Percentiles rank a stretch among this genome's conserved stretches.
phyloP scores from a whole-genome alignment of 2,329 filamentous ascomycete species.

The Diplodia mutila region DNA sequence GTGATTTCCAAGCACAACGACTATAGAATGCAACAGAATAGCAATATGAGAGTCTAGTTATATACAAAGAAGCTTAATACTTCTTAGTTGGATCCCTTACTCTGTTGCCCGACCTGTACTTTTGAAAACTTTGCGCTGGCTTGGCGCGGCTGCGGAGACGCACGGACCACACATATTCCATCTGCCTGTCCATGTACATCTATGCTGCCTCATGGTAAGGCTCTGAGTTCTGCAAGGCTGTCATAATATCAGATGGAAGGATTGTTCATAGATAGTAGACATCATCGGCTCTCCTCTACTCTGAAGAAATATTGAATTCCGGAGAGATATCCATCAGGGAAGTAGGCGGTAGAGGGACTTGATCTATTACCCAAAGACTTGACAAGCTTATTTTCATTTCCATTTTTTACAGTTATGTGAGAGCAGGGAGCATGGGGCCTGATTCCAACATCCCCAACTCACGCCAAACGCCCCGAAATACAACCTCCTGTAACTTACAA shows the following conservation, averaged over 20 bases:
- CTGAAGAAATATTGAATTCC: neutral
- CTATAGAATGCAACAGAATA: neutral
- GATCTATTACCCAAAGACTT: neutral
- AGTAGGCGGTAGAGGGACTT: neutral
- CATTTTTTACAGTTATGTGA: neutral
- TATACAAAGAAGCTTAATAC: no score
- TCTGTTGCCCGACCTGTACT: neutral
- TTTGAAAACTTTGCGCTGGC: neutral
- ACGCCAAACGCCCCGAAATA: constrained; percentile 3
- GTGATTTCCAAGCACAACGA: neutral
- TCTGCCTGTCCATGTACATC: neutral
- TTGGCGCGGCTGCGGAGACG: neutral
- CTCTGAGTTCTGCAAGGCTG: neutral
- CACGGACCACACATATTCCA: neutral
- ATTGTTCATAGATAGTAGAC: neutral
- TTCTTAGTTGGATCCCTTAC: neutral
- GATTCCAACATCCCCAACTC: neutral
- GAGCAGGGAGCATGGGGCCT: neutral
- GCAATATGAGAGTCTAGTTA: neutral
- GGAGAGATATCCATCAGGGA: neutral
- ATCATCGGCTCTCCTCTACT: neutral
- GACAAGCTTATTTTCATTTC: neutral
- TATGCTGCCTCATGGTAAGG: neutral
- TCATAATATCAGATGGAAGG: neutral
- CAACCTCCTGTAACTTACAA: neutral